Evolutionary conservation across 2,329 filamentous ascomycete species (phyloP).

Genomic region (Alternaria sp.): DNA sequence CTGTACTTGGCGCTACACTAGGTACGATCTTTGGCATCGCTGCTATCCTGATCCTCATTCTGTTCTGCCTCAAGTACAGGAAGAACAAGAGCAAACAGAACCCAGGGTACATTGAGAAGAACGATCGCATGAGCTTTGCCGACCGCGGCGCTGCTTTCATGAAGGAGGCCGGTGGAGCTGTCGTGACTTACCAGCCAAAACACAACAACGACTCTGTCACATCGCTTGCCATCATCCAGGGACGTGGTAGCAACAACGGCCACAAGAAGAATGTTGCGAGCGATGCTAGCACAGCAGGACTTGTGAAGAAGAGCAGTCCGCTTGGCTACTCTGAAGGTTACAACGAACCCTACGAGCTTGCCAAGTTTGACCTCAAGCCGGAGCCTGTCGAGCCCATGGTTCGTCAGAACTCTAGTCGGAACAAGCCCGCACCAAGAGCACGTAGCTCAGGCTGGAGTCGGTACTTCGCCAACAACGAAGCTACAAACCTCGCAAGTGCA

Average conservation of each 20-base stretch:
- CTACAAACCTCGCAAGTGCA: slow-evolving; percentile 61
- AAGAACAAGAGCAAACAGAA: slow-evolving; percentile 64
- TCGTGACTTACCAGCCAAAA: slow-evolving; percentile 40
- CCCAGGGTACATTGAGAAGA: slow-evolving; percentile 56
- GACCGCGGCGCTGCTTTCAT: slow-evolving; percentile 60
- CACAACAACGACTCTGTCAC: slow-evolving; percentile 46
- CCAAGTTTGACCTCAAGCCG: slow-evolving; percentile 52
- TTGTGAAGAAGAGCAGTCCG: slow-evolving; percentile 62
- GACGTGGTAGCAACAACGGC: slow-evolving; percentile 58
- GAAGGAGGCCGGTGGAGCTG: slow-evolving; percentile 57
- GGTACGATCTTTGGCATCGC: slow-evolving; percentile 80
- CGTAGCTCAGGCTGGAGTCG: slow-evolving; percentile 76
- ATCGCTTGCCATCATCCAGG: slow-evolving; percentile 59
- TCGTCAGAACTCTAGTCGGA: slow-evolving; percentile 46
- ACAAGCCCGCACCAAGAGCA: slow-evolving; percentile 34
- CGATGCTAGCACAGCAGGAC: slow-evolving; percentile 64
- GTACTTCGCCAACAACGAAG: slow-evolving; percentile 77
- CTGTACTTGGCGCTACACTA: slow-evolving; percentile 80
- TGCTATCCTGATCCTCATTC: slow-evolving; percentile 71
- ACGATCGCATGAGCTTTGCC: slow-evolving; percentile 56
- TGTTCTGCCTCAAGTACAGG: slow-evolving; percentile 70
- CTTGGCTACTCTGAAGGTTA: slow-evolving; percentile 48
- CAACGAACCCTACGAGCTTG: slow-evolving; percentile 52
- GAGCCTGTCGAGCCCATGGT: slow-evolving; percentile 41
- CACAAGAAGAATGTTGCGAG: slow-evolving; percentile 62